Evolutionary conservation across 768 basidiomycete genomes (phyloP).

Genomic region (Pleurotus giganteus): DNA sequence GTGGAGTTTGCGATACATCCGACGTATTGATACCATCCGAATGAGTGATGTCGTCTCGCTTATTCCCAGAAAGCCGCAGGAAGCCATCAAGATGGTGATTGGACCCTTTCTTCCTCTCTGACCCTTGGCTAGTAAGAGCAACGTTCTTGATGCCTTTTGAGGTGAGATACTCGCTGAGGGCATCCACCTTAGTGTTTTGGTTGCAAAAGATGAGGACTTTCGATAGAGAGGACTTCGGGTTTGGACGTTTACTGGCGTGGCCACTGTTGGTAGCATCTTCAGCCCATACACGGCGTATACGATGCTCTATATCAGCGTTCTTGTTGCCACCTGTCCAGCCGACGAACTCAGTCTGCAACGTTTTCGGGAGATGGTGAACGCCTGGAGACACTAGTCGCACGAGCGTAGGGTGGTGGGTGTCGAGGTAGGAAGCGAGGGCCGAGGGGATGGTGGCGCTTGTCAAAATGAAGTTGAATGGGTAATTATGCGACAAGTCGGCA

Average conservation of each 20-base stretch:
- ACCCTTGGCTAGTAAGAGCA: constrained; percentile 63
- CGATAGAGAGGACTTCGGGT: constrained; percentile 36
- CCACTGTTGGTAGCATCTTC: constrained; percentile 45
- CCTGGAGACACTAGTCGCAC: constrained; percentile 78
- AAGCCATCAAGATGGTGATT: constrained; percentile 81
- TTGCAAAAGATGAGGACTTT: constrained; percentile 87
- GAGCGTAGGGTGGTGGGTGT: constrained; percentile 56
- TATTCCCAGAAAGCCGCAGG: constrained; percentile 33
- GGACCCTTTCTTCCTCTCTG: constrained; percentile 58
- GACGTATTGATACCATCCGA: constrained; percentile 2
- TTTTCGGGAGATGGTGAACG: constrained; percentile 74
- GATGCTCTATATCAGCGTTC: constrained; percentile 73
- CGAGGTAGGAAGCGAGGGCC: constrained; percentile 64
- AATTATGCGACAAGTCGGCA: constrained; percentile 33
- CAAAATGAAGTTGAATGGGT: constrained; percentile 81
- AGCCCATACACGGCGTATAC: constrained; percentile 73
- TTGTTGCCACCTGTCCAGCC: constrained; percentile 80
- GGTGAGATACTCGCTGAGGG: constrained; percentile 56
- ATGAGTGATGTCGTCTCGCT: constrained; percentile 1
- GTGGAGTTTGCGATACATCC: constrained; percentile 30
- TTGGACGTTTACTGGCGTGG: constrained; percentile 12
- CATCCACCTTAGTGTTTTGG: constrained; percentile 62
- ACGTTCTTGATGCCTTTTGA: constrained; percentile 61
- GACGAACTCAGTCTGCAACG: constrained; percentile 70
- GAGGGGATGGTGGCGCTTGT: constrained; percentile 87